phyloP scores from a whole-genome alignment of 2,329 filamentous ascomycete species.

The Rhinocladiella mackenziei region DNA sequence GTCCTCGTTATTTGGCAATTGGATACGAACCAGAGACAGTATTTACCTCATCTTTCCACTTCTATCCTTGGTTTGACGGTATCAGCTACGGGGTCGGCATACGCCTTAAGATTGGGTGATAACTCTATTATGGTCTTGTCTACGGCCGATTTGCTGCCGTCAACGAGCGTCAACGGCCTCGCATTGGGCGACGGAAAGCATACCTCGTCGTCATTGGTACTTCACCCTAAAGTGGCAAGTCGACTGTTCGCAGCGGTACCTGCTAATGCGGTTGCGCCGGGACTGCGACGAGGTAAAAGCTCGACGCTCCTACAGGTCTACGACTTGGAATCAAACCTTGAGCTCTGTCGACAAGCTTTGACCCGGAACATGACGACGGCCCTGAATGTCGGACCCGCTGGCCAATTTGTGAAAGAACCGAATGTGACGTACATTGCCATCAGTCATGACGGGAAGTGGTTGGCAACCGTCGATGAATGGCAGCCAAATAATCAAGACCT shows the following conservation, averaged over 20 bases:
- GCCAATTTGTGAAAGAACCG: constrained; percentile 70
- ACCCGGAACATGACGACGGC: constrained; percentile 84
- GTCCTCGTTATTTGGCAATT: constrained; percentile 90
- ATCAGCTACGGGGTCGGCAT: constrained; percentile 73
- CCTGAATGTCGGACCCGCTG: constrained; percentile 68
- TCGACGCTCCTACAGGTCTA: constrained; percentile 67
- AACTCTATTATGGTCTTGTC: constrained; percentile 90
- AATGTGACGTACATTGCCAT: constrained; percentile 70
- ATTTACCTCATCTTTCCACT: constrained; percentile 83
- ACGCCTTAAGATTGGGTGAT: constrained; percentile 80
- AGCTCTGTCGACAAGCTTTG: constrained; percentile 80
- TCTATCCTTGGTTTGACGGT: constrained; percentile 80
- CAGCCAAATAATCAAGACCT: constrained; percentile 67
- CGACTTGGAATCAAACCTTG: constrained; percentile 73
- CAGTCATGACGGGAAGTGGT: constrained; percentile 78
- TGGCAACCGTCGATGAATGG: constrained; percentile 92
- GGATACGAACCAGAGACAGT: constrained; percentile 76
- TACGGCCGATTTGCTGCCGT: constrained; percentile 81
- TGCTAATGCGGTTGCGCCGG: constrained; percentile 36
- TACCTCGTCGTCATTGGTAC: constrained; percentile 40
- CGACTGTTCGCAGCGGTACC: constrained; percentile 65
- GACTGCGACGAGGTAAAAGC: constrained; percentile 25
- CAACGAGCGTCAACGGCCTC: constrained; percentile 67
- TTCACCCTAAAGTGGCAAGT: constrained; percentile 60
- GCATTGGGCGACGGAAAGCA: constrained; percentile 30